Evolutionary conservation across 441 rosid genomes (phyloP), one percentile per base, ranked within the genome.

Genomic region (Geranium incanum): DNA sequence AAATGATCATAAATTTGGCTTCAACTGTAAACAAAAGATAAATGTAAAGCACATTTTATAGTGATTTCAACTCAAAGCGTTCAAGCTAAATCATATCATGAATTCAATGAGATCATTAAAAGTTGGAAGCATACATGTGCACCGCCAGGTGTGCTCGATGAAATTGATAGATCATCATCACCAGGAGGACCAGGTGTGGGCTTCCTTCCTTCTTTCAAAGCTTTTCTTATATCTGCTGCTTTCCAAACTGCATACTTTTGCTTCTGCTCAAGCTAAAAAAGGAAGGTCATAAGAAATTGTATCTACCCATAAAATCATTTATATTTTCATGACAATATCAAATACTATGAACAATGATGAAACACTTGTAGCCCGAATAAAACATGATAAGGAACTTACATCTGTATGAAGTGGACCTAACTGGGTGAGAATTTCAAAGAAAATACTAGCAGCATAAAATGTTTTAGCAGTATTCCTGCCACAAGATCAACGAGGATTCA

Each of bases 181-280:
- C 90, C 92, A 43, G 97, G 94, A 60, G 94, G 97, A 33, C 99
- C 99, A 16, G 97, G 90, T 57, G 73, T 80, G 15, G 97, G 99
- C 71, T 80, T 88, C 83, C 96, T 87, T 78, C 99, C 99, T 86
- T 94, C 99, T 81, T 90, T 90, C 79, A 94, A 45, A 71, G 97
- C 96, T 82, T 90, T 94, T 78, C 97, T 86, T 82, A 94, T 90
- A 83, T 94, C 97, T 69, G 93, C 96, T 75, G 93, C 96, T 84
- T 89, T 88, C 99, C 99, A 92, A 70, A 73, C 86, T 52, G 99
- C 97, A 86, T 92, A 94, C 81, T 89, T 94, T 82, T 92, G 97
- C 82, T 92, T 94, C 87, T 92, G 90, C 81, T 88, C 93, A 71
- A 90, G 82, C 91, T 88, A 84, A 55, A 37, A 55, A 76, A 48